Evolutionary conservation across 179 eudicot genomes (phyloP).

Genomic region (Gypsophila paniculata): DNA sequence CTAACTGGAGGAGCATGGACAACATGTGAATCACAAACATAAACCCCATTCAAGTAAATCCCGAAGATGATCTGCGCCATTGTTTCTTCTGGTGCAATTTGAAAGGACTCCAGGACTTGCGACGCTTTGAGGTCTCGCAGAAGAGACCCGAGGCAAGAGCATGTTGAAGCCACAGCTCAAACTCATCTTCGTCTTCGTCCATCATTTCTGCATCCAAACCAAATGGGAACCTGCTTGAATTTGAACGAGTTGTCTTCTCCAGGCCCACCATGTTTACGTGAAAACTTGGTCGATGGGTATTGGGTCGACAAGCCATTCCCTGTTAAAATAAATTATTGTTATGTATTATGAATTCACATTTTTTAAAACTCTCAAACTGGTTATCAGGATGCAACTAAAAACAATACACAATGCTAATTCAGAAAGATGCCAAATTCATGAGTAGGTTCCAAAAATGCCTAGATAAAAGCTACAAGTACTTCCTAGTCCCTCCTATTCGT

Average conservation of each 20-base stretch:
- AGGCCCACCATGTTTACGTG: conserved; percentile 98
- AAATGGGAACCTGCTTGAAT: conserved; percentile 87
- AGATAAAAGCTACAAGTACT: background rate
- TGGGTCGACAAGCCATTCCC: conserved; percentile 99
- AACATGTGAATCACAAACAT: background rate
- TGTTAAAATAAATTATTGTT: conserved; percentile 22
- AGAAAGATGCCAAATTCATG: background rate
- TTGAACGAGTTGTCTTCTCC: conserved; percentile 73
- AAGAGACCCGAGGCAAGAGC: conserved; percentile 95
- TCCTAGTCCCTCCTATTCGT: no score
- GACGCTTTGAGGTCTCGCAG: conserved; percentile 77
- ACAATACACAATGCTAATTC: background rate
- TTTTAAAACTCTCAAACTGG: background rate
- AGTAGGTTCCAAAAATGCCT: background rate
- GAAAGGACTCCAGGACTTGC: conserved; percentile 96
- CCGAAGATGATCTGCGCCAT: conserved; percentile 61
- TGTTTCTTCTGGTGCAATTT: conserved; percentile 70
- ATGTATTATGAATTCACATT: conserved; percentile 5
- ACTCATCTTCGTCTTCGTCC: conserved; percentile 81
- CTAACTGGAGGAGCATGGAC: background rate
- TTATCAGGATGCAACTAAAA: background rate
- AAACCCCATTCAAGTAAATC: conserved; percentile 25
- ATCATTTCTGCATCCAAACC: conserved; percentile 88
- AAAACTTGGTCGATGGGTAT: conserved; percentile 89
- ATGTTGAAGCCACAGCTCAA: conserved; percentile 90